These are phyloP conservation scores for Euclidium syriacum DNA, from an alignment of 345 rosid species.

Conservation along the genomic window DNA sequence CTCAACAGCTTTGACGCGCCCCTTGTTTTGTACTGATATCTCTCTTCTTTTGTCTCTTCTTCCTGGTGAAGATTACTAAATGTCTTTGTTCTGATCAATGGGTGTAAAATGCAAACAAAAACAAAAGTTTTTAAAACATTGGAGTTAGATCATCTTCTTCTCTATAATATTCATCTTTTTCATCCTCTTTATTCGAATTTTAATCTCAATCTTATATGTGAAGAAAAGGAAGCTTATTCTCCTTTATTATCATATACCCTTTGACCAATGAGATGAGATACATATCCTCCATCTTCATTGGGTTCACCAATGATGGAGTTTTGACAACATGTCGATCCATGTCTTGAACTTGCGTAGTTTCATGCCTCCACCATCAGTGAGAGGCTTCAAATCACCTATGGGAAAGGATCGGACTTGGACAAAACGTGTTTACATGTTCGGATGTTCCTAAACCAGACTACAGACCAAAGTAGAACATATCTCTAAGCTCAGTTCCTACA, in stretches of 20 bases:
- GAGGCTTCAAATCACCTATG: neutral
- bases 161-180: conserved; percentile 11
- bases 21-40: neutral
- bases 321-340: neutral
- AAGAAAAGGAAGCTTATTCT: neutral
- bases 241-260: neutral
- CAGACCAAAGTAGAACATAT: neutral
- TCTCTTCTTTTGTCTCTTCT: neutral
- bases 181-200: neutral
- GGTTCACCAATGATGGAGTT: neutral
- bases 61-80: neutral
- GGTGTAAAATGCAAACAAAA: neutral
- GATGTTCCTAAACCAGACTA: neutral
- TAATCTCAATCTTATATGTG: neutral
- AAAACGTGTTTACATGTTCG: neutral
- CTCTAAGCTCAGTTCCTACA: neutral
- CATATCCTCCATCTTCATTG: neutral
- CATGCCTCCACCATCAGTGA: neutral
- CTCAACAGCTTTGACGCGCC: conserved; percentile 12
- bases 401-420: neutral
- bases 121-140: neutral
- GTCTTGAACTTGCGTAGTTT: neutral
- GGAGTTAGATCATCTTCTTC: neutral
- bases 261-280: neutral
- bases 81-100: conserved; percentile 1